Conservation (phyloP, 2,329 filamentous ascomycete species). For the Aspergillus ochraceoroseus region DNA sequence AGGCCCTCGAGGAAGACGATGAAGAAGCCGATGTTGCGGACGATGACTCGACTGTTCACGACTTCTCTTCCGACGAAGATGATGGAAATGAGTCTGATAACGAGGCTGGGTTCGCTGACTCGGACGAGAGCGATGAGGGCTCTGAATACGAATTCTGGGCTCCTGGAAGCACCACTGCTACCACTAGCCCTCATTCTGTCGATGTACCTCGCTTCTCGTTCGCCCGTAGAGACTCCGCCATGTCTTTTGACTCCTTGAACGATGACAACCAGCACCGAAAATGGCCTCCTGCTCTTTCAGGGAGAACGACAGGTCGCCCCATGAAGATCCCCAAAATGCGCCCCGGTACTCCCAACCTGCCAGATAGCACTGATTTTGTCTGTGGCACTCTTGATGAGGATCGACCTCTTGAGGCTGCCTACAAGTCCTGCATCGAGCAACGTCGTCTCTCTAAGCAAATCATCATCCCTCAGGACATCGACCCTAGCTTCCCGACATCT, state of each 20-base stretch:
- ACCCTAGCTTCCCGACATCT: slow-evolving; percentile 93
- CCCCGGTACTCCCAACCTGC: slow-evolving; percentile 71
- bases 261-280: slow-evolving; percentile 26
- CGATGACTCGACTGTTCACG: slow-evolving; percentile 56
- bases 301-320: slow-evolving; percentile 29
- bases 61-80: slow-evolving; percentile 51
- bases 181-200: slow-evolving; percentile 51
- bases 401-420: slow-evolving; percentile 86
- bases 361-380: slow-evolving; percentile 98
- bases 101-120: slow-evolving; percentile 64
- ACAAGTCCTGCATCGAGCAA: slow-evolving; percentile 76
- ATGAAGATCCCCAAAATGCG: slow-evolving; percentile 54
- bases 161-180: slow-evolving; percentile 43
- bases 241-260: slow-evolving; percentile 51
- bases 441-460: slow-evolving; percentile 76
- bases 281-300: slow-evolving; percentile 31
- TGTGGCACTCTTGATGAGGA: slow-evolving; percentile 97
- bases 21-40: slow-evolving; percentile 53
- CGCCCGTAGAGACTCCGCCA: slow-evolving; percentile 49
- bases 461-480: slow-evolving; percentile 88
- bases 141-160: slow-evolving; percentile 65
- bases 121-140: slow-evolving; percentile 60
- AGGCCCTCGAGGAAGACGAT: slow-evolving; percentile 70
- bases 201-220: slow-evolving; percentile 46
- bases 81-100: slow-evolving; percentile 79